A percentile compares a stretch with the other conserved stretches of the same genome.
Conservation (phyloP, 176 grass and related monocot genomes). For the Avena sativa region DNA sequence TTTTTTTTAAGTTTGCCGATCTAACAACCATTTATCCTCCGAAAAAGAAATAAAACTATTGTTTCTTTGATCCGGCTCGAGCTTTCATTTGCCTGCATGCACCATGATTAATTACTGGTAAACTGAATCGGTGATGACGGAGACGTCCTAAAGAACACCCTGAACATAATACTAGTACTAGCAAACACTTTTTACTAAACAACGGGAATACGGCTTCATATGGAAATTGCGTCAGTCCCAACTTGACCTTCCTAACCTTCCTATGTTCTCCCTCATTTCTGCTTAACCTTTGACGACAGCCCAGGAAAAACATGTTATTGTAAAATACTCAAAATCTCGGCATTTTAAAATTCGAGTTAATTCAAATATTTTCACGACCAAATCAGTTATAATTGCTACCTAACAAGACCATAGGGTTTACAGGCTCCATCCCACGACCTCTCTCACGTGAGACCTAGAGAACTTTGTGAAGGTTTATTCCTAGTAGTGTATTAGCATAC, state of each 20-base stretch:
- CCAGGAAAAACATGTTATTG: neutral
- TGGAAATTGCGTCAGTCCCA: conserved; percentile 20
- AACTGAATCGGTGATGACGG: neutral
- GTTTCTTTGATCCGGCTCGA: neutral
- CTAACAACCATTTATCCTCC: conserved; percentile 19
- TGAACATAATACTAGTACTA: neutral
- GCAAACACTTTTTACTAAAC: neutral
- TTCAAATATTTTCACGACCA: no score
- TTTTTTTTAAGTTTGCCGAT: conserved; percentile 8
- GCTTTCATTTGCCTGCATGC: conserved; percentile 25
- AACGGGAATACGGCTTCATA: conserved; percentile 23
- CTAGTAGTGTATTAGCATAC: no score
- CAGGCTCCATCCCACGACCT: no score
- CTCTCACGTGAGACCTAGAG: no score
- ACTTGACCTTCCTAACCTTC: conserved; percentile 44
- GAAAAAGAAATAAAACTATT: neutral
- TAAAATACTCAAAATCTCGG: no score
- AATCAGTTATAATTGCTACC: no score
- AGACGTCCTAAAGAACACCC: neutral
- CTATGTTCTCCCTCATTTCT: neutral
- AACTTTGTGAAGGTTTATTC: no score
- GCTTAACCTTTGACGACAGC: conserved; percentile 19
- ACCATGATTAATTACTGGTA: neutral
- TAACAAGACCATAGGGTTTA: no score
- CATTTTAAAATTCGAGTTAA: no score